phyloP scores from a whole-genome alignment of 1,284 basidiomycete species.

The Heterobasidion occidentale region DNA sequence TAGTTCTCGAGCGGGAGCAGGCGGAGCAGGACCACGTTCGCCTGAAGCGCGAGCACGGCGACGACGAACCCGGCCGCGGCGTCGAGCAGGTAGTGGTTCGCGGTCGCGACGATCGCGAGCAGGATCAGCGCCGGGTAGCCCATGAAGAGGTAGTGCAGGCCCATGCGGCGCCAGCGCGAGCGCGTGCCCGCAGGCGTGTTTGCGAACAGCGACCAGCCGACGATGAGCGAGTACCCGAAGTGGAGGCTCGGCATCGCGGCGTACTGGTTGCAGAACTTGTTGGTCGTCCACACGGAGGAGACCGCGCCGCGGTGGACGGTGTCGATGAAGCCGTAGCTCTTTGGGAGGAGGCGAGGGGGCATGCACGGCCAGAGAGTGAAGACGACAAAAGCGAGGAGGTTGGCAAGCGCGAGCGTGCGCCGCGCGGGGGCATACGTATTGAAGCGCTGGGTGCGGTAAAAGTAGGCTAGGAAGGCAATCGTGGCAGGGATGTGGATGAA shows the following conservation, averaged over 20 bases:
- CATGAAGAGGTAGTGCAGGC: conserved; percentile 4
- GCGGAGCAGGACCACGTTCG: conserved; percentile 22
- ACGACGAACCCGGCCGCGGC: conserved; percentile 25
- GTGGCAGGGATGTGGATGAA: conserved; percentile 29
- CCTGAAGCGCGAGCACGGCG: conserved; percentile 19
- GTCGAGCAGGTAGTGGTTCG: conserved; percentile 28
- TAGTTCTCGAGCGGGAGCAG: conserved; percentile 21
- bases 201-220: conserved; percentile 20
- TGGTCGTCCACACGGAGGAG: conserved; percentile 10
- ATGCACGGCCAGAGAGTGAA: conserved; percentile 29
- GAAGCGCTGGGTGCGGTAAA: conserved; percentile 20
- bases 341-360: conserved; percentile 22
- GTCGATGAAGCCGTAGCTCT: conserved; percentile 8
- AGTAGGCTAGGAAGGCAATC: conserved; percentile 24
- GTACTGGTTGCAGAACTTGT: conserved; percentile 10
- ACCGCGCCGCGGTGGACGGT: conserved; percentile 6
- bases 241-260: conserved; percentile 11
- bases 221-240: conserved; percentile 15
- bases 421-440: conserved; percentile 21
- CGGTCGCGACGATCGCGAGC: conserved; percentile 26
- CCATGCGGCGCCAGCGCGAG: background rate
- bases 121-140: conserved; percentile 24
- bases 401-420: conserved; percentile 24
- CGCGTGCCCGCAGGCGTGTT: conserved; percentile 18
- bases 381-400: conserved; percentile 25